Evolutionary conservation across 2,329 filamentous ascomycete species (phyloP), one percentile per base, ranked within the genome.

Genomic region (Aureobasidium sp.): DNA sequence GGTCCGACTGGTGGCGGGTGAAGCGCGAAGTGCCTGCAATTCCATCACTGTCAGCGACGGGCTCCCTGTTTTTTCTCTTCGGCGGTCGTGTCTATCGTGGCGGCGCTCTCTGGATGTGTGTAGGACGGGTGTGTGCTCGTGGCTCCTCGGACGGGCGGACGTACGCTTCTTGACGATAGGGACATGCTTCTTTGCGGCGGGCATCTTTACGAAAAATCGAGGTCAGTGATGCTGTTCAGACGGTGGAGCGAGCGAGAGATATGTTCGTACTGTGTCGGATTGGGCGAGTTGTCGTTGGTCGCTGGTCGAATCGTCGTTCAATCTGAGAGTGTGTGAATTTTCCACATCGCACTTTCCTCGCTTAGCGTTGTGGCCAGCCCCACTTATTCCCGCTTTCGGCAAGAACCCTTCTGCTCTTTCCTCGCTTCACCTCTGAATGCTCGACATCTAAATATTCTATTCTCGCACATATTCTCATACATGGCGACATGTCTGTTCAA

Each of bases 131-230:
- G 10, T 33, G 46, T 23, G 57, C 15, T 59, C 35, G 47, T 37
- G n/a, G 49, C n/a, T 46, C 46, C 37, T 27, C n/a, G 62, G 57
- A 62, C 27, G 69, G 74, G 91, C 90, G 69, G 74, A 91, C 90
- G 77, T 93, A 95, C 91, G 91, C 91, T 99, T 99, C 90, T 99
- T 99, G 77, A 99, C 90, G 85, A 99, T 99, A 75, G 92, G 88
- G 77, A 97, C 86, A 82, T 97, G 94, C 85, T 95, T 95, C 89
- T 95, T 95, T 81, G 93, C 89, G 88, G 92, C 85, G 85, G 93
- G 91, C 94, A 97, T 97, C 92, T 93, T 68, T 62, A 62, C 42
- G 37, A 53, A n/a, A 47, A 62, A 42, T 50, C 21, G 42, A 54
- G 17, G 35, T 55, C 21, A 53, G 45, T 23, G 29, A 53, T 53